A percentile compares a stretch with the other conserved stretches of the same genome.
phyloP scores from a whole-genome alignment of 208 protist genomes.

The Trypanosoma boissoni region DNA sequence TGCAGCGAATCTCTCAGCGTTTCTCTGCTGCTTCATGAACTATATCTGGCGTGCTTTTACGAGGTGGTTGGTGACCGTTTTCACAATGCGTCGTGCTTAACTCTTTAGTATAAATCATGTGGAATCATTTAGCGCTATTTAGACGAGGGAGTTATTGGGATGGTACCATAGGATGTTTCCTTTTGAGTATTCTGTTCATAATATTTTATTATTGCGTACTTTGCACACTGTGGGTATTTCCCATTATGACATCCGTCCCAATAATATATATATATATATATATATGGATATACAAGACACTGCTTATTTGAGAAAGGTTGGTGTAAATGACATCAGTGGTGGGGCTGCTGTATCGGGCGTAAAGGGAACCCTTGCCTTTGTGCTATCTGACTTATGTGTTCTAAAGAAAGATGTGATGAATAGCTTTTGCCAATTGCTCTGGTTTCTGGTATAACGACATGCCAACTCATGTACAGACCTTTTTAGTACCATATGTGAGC shows the following conservation, averaged over 20 bases:
- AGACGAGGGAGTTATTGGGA: slow-evolving; percentile 21
- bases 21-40: slow-evolving; percentile 86
- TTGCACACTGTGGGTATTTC: slow-evolving; percentile 37
- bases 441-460: slow-evolving; percentile 69
- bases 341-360: slow-evolving; percentile 29
- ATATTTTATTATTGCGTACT: slow-evolving; percentile 37
- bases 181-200: slow-evolving; percentile 24
- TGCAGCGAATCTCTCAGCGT: slow-evolving; percentile 27
- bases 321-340: slow-evolving; percentile 33
- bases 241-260: slow-evolving; percentile 63
- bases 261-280: slow-evolving; percentile 63
- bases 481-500: slow-evolving; percentile 30
- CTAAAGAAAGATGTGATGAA: slow-evolving; percentile 24
- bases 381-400: slow-evolving; percentile 52
- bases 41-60: slow-evolving; percentile 77
- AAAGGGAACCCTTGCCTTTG: slow-evolving; percentile 56
- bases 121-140: slow-evolving; percentile 31
- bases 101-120: slow-evolving; percentile 68
- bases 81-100: slow-evolving; percentile 70
- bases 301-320: slow-evolving; percentile 52
- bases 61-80: slow-evolving; percentile 91
- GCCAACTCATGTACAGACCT: slow-evolving; percentile 47
- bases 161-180: slow-evolving; percentile 28
- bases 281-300: slow-evolving; percentile 30
- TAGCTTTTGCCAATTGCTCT: slow-evolving; percentile 38